Percentiles rank a stretch among this genome's conserved stretches.
Conservation (phyloP, 495 filamentous ascomycete genomes). For the Pseudomonodictys pantanalensis region DNA sequence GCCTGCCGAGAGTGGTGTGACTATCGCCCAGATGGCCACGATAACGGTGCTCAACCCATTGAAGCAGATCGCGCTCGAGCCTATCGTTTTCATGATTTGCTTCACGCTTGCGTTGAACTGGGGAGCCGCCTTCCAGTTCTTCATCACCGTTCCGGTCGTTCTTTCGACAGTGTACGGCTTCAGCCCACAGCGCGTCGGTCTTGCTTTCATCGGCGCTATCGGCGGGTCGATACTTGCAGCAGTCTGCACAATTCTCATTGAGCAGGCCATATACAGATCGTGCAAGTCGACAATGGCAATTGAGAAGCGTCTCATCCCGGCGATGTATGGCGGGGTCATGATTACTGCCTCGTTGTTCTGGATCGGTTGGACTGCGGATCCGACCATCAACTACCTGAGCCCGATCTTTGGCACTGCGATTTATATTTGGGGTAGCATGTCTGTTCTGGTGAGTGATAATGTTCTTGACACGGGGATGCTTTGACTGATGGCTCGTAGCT, state of each 20-base stretch:
- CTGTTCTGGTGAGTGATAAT: conserved; percentile 26
- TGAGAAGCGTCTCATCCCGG: conserved; percentile 37
- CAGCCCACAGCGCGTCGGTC: conserved; percentile 38
- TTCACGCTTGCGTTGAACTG: conserved; percentile 42
- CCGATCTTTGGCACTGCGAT: conserved; percentile 35
- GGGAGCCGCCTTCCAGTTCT: conserved; percentile 43
- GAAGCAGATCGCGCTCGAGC: conserved; percentile 42
- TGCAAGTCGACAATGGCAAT: conserved; percentile 18
- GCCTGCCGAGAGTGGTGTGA: conserved; percentile 33
- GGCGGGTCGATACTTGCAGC: conserved; percentile 28
- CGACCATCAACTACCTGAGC: conserved; percentile 22
- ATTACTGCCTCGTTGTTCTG: conserved; percentile 34
- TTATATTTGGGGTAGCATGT: conserved; percentile 37
- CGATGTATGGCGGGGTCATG: conserved; percentile 21
- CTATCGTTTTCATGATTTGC: conserved; percentile 40
- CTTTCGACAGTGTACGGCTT: conserved; percentile 41
- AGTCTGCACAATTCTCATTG: conserved; percentile 26
- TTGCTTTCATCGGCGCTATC: conserved; percentile 41
- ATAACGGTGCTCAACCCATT: conserved; percentile 43
- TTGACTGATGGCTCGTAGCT: conserved; percentile 27
- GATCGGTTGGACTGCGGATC: conserved; percentile 37
- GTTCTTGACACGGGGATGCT: neutral
- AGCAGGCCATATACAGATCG: conserved; percentile 24
- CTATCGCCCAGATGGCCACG: conserved; percentile 36
- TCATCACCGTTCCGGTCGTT: conserved; percentile 46